These are phyloP conservation scores for Malus fusca DNA, from an alignment of 306 rosid species.

Conservation along the genomic window DNA sequence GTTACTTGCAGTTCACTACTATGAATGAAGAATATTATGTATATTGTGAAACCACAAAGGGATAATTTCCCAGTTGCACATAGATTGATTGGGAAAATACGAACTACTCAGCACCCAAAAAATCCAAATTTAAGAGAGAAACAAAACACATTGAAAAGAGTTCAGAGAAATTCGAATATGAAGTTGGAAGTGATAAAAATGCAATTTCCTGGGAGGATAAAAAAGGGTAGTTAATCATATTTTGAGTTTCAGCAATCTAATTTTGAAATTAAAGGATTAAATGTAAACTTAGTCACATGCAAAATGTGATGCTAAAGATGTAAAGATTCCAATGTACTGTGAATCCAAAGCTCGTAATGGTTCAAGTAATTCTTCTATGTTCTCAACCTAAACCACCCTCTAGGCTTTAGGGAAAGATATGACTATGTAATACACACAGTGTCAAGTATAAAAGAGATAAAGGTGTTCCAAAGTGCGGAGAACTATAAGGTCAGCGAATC, in stretches of 20 bases:
- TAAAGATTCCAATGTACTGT: neutral
- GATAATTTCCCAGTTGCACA: neutral
- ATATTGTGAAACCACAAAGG: neutral
- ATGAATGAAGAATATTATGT: neutral
- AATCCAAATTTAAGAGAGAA: neutral
- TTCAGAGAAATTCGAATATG: neutral
- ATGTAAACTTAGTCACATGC: neutral
- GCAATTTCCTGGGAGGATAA: neutral
- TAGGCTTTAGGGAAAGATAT: neutral
- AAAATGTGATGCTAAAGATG: neutral
- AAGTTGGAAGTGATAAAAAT: neutral
- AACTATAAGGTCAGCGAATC: too few species aligned
- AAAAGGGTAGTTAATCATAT: too few species aligned
- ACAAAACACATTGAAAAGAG: neutral
- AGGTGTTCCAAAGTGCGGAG: too few species aligned
- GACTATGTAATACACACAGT: neutral
- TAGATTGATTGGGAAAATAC: neutral
- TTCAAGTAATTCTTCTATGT: neutral
- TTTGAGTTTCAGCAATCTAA: neutral
- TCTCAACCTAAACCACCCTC: neutral
- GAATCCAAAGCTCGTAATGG: neutral
- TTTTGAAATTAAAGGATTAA: neutral
- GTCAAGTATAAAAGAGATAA: too few species aligned
- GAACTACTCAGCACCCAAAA: neutral
- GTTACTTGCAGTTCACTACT: neutral